These are phyloP conservation scores for Basipetospora sp. DNA, from an alignment of 2,329 filamentous ascomycete genomes.

Conservation along the genomic window DNA sequence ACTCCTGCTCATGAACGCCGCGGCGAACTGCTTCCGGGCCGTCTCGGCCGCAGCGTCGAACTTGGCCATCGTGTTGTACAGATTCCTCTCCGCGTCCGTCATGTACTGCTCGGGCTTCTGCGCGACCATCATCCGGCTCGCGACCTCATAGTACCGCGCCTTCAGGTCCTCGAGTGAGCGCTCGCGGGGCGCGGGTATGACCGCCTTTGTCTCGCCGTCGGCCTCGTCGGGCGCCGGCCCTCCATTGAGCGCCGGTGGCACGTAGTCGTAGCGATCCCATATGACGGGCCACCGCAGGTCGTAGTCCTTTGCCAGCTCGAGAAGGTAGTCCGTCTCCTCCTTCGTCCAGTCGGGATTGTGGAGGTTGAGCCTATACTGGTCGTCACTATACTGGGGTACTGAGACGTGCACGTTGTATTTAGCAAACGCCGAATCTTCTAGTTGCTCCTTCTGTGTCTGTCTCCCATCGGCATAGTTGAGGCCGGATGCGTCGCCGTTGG, in stretches of 20 bases:
- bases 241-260: constrained; percentile 28
- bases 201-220: constrained; percentile 34
- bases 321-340: constrained; percentile 85
- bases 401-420: constrained; percentile 77
- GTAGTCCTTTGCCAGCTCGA: constrained; percentile 59
- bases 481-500: too few species aligned
- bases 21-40: constrained; percentile 70
- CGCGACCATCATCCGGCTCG: constrained; percentile 65
- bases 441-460: constrained; percentile 12
- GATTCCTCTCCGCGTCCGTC: constrained; percentile 67
- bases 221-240: constrained; percentile 31
- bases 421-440: constrained; percentile 54
- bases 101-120: constrained; percentile 73
- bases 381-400: constrained; percentile 69
- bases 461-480: neutral
- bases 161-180: constrained; percentile 85
- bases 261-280: constrained; percentile 80
- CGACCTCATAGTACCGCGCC: constrained; percentile 75
- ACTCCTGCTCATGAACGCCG: constrained; percentile 61
- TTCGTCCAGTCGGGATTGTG: constrained; percentile 69
- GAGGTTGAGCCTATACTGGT: constrained; percentile 67
- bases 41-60: constrained; percentile 72
- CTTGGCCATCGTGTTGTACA: constrained; percentile 72
- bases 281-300: constrained; percentile 85
- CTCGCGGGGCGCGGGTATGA: constrained; percentile 35